Evolutionary conservation across 495 filamentous ascomycete genomes (phyloP).

Genomic region (Talaromyces thailandensis): DNA sequence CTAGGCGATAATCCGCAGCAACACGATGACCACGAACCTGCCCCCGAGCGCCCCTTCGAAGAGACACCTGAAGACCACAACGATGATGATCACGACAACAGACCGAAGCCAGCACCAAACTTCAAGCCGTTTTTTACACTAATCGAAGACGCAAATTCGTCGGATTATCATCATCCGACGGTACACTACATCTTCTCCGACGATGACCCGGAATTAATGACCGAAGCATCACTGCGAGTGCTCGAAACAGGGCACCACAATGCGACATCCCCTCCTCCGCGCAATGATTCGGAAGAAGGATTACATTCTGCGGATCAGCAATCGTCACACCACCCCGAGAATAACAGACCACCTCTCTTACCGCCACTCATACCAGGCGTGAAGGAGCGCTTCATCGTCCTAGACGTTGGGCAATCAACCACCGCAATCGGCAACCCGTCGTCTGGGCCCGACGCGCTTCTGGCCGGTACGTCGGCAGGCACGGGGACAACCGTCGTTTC

Average conservation of each 20-base stretch:
- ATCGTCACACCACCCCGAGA: background rate
- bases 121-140: constrained; percentile 47
- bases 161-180: constrained; percentile 59
- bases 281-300: background rate
- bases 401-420: constrained; percentile 27
- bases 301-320: background rate
- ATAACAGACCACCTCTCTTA: constrained; percentile 21
- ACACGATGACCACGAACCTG: background rate
- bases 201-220: constrained; percentile 59
- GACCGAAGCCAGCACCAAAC: constrained; percentile 9
- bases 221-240: constrained; percentile 39
- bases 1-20: background rate
- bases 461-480: background rate
- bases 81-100: constrained; percentile 9
- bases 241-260: constrained; percentile 20
- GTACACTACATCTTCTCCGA: constrained; percentile 89
- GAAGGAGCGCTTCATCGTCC: constrained; percentile 31
- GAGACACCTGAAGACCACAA: background rate
- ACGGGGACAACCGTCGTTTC: constrained; percentile 13
- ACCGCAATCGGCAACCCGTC: constrained; percentile 3
- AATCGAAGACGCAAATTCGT: constrained; percentile 36
- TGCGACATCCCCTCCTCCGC: background rate
- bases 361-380: constrained; percentile 32
- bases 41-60: background rate
- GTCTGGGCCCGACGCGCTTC: constrained; percentile 1